Evolutionary conservation across 768 basidiomycete genomes (phyloP).

Genomic region (Podaxis pistillaris): DNA sequence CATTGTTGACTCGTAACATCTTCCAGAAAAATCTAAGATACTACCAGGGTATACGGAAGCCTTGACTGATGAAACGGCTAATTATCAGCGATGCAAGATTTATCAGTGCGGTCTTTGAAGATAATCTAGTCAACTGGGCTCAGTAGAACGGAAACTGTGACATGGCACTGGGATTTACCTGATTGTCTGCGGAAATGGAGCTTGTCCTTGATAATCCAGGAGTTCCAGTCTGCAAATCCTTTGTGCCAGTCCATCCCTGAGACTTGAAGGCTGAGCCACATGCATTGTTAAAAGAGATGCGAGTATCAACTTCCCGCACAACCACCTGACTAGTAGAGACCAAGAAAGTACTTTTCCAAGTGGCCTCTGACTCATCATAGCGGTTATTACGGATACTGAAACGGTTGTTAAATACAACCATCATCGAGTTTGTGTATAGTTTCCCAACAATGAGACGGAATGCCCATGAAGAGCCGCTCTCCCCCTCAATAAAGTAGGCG

Average conservation of each 20-base stretch:
- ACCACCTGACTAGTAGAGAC: not conserved
- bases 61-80: too few species aligned
- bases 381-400: not conserved
- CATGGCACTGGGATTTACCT: not conserved
- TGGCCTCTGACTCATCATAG: not conserved
- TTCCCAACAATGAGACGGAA: conserved; percentile 16
- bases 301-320: not conserved
- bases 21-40: too few species aligned
- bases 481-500: conserved; percentile 11
- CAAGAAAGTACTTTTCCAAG: not conserved
- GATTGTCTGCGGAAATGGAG: not conserved
- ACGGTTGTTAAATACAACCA: conserved; percentile 20
- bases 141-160: not conserved
- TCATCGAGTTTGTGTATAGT: conserved; percentile 20
- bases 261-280: not conserved
- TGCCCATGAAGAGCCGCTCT: conserved; percentile 10
- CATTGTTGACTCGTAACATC: too few species aligned
- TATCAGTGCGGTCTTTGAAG: not conserved
- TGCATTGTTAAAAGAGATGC: not conserved
- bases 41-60: too few species aligned
- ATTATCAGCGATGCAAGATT: too few species aligned
- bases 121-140: not conserved
- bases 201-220: not conserved
- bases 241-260: not conserved
- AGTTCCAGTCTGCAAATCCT: not conserved